These are phyloP conservation scores for Xylariaceae sp. DNA, from an alignment of 2,329 filamentous ascomycete genomes.

Conservation along the genomic window DNA sequence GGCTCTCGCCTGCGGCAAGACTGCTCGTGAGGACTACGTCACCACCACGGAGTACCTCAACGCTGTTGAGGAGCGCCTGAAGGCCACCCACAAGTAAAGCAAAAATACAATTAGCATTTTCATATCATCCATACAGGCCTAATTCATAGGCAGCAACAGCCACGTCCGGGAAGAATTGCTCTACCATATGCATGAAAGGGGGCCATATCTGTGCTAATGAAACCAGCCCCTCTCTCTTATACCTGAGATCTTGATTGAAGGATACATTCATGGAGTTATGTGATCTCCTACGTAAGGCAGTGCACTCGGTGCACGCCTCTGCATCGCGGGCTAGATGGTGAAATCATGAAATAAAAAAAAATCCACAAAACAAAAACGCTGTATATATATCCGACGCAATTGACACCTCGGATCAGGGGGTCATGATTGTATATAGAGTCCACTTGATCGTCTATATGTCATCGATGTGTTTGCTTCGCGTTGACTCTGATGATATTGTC, in stretches of 20 bases:
- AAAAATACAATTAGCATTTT: slow-evolving; percentile 40
- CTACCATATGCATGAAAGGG: too few species aligned
- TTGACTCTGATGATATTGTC: too few species aligned
- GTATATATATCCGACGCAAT: not conserved
- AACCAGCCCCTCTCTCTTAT: too few species aligned
- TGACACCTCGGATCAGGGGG: too few species aligned
- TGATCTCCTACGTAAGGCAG: not conserved
- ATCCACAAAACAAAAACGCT: not conserved
- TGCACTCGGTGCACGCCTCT: not conserved
- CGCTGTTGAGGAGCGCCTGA: slow-evolving; percentile 86
- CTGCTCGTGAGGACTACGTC: slow-evolving; percentile 76
- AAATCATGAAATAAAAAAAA: not conserved
- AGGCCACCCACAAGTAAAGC: slow-evolving; percentile 72
- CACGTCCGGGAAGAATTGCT: not conserved
- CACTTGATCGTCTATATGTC: slow-evolving; percentile 8
- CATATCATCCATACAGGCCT: not conserved
- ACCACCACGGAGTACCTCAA: slow-evolving; percentile 88
- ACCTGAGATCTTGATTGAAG: too few species aligned
- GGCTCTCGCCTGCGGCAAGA: slow-evolving; percentile 89
- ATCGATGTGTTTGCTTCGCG: not conserved
- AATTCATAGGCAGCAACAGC: not conserved
- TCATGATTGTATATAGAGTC: slow-evolving; percentile 7
- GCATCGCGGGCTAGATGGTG: slow-evolving; percentile 8
- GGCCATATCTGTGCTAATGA: too few species aligned
- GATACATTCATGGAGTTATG: too few species aligned